Evolutionary conservation across 495 filamentous ascomycete species (phyloP).

Genomic region (Penicillium soppii): DNA sequence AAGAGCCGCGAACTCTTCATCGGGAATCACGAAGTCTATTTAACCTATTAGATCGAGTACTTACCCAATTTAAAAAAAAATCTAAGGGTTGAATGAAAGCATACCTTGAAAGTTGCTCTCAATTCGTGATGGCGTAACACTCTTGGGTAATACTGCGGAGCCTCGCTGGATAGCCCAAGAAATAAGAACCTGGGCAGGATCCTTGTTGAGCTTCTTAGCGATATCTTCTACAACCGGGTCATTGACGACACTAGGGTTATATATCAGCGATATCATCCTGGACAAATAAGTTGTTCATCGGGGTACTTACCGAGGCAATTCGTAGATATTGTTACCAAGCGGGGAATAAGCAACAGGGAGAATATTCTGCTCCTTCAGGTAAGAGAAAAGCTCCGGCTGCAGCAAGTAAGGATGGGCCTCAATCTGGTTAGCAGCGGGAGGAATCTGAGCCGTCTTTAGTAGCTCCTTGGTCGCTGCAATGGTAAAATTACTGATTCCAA

Average conservation of each 20-base stretch:
- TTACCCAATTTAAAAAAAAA: slow-evolving; percentile 19
- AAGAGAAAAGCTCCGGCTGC: slow-evolving; percentile 55
- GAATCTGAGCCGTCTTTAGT: slow-evolving; percentile 59
- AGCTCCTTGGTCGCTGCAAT: slow-evolving; percentile 62
- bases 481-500: slow-evolving; percentile 81
- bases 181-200: slow-evolving; percentile 68
- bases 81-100: neutral
- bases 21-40: slow-evolving; percentile 48
- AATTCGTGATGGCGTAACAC: slow-evolving; percentile 56
- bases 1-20: slow-evolving; percentile 44
- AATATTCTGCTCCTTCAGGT: slow-evolving; percentile 42
- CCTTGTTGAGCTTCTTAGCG: slow-evolving; percentile 67
- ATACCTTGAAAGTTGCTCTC: slow-evolving; percentile 55
- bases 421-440: slow-evolving; percentile 79
- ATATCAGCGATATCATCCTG: neutral
- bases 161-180: slow-evolving; percentile 81
- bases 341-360: slow-evolving; percentile 53
- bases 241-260: slow-evolving; percentile 43
- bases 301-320: slow-evolving; percentile 32
- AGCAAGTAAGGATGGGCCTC: slow-evolving; percentile 86
- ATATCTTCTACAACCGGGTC: slow-evolving; percentile 61
- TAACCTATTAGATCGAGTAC: slow-evolving; percentile 16
- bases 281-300: neutral
- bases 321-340: slow-evolving; percentile 53
- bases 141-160: slow-evolving; percentile 60